These are phyloP conservation scores for Penicillium sp. DNA, from an alignment of 2,329 filamentous ascomycete species.

Conservation along the genomic window DNA sequence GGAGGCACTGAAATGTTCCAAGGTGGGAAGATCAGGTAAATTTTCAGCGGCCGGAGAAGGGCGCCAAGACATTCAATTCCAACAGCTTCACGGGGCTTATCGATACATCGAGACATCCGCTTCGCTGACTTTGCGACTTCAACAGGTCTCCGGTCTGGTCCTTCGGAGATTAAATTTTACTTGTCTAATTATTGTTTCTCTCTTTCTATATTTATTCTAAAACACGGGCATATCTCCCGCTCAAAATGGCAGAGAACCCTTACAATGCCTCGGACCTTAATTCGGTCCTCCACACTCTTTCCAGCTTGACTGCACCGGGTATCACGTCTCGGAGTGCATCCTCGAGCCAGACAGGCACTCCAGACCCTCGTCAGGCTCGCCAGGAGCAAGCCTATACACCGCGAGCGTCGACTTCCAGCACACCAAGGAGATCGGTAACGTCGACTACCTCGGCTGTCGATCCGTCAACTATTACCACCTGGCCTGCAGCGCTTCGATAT, in stretches of 20 bases:
- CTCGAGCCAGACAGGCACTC: conserved; percentile 7
- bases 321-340: conserved; percentile 7
- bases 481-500: conserved; percentile 55
- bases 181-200: not conserved
- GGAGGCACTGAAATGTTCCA: conserved; percentile 15
- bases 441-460: conserved; percentile 32
- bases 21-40: conserved; percentile 30
- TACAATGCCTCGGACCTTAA: conserved; percentile 43
- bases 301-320: conserved; percentile 36
- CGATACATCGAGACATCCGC: not conserved
- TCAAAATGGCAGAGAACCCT: conserved; percentile 26
- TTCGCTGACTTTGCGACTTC: not conserved
- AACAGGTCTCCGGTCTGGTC: not conserved
- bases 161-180: not conserved
- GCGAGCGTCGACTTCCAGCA: conserved; percentile 8
- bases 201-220: not conserved
- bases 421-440: conserved; percentile 14
- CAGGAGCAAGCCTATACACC: not conserved
- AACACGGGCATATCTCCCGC: not conserved
- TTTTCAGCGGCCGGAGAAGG: conserved; percentile 30
- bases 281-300: conserved; percentile 48
- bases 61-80: conserved; percentile 30
- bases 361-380: conserved; percentile 3
- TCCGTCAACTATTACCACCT: conserved; percentile 55
- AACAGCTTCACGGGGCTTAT: conserved; percentile 17